Evolutionary conservation across 2,329 filamentous ascomycete species (phyloP).

Genomic region (Fusarium sterilihyphosum): DNA sequence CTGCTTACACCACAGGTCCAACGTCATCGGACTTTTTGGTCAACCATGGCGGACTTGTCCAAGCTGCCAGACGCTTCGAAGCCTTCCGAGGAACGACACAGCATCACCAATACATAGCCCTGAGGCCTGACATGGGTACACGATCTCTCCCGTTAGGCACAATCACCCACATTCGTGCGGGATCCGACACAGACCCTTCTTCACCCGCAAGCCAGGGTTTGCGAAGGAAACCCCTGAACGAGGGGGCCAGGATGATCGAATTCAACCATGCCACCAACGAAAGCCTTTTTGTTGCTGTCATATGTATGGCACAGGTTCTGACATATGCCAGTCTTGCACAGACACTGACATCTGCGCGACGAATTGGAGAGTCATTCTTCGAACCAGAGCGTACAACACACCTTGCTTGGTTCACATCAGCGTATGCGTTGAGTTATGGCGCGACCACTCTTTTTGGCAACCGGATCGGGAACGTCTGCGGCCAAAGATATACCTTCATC

Average conservation of each 20-base stretch:
- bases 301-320: conserved; percentile 41
- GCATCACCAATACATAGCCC: conserved; percentile 35
- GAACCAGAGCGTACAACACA: conserved; percentile 32
- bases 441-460: conserved; percentile 34
- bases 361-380: conserved; percentile 36
- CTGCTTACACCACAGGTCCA: neutral
- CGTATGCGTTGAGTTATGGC: conserved; percentile 38
- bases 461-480: conserved; percentile 39
- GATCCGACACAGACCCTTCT: conserved; percentile 26
- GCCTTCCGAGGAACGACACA: conserved; percentile 33
- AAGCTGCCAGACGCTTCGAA: conserved; percentile 39
- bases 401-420: conserved; percentile 40
- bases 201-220: conserved; percentile 14
- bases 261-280: conserved; percentile 43
- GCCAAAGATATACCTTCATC: conserved; percentile 37
- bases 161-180: conserved; percentile 34
- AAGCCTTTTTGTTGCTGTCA: conserved; percentile 36
- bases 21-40: conserved; percentile 13
- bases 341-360: conserved; percentile 34
- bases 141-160: conserved; percentile 30
- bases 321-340: conserved; percentile 40
- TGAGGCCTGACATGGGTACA: conserved; percentile 33
- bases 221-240: conserved; percentile 39
- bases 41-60: conserved; percentile 38
- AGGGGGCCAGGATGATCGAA: conserved; percentile 36